Base-by-base conservation (phyloP, 73 alveolate genomes). In the Tetrahymena elliotti region DNA sequence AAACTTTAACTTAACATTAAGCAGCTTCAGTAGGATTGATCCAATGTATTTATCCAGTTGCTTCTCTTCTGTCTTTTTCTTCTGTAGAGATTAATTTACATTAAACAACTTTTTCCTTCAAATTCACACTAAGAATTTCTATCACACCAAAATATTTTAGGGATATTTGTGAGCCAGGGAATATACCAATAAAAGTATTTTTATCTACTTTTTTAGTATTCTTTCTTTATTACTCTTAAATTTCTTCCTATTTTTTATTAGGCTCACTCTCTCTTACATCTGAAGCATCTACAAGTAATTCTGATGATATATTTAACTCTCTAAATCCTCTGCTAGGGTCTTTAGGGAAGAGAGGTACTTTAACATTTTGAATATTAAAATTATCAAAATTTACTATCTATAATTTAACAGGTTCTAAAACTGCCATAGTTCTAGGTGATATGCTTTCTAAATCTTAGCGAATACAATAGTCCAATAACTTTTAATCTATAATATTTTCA, bases 31-130 rank as follows among this genome's bases (percentile, higher is more conserved):
- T 95, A 83, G 96, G 98, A 83, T 98, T 94, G 37, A 98, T 97
- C 99, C 99, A 98, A 94, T 98, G 99, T 93, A 98, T 93, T 95
- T 97, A 96, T 52, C 99, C 99, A 95, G 96, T 96, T 33, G 98
- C 96, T 93, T 98, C 97, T 95, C 97, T 97, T 52, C 95, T 94
- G 9, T 94, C 96, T 93, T 96, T 95, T 93, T 84, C 31, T 16
- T 97, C 99, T 33, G 95, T 96, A 7, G 97, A n/a, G 31, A 94
- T 94, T 82, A 96, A 96, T 54, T 97, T 88, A n/a, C 98, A 97
- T 36, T 96, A 82, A 18, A 98, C 96, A 83, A 95, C 96, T 33
- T 54, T 95, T 15, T 97, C 94, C 84, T 96, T 94, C 4, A 98
- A 98, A 93, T 98, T 93, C 36, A 95, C 97, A 53, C 94, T 95